Evolutionary conservation across 2,329 filamentous ascomycete species (phyloP).

Genomic region (Graphilbum fragrans): DNA sequence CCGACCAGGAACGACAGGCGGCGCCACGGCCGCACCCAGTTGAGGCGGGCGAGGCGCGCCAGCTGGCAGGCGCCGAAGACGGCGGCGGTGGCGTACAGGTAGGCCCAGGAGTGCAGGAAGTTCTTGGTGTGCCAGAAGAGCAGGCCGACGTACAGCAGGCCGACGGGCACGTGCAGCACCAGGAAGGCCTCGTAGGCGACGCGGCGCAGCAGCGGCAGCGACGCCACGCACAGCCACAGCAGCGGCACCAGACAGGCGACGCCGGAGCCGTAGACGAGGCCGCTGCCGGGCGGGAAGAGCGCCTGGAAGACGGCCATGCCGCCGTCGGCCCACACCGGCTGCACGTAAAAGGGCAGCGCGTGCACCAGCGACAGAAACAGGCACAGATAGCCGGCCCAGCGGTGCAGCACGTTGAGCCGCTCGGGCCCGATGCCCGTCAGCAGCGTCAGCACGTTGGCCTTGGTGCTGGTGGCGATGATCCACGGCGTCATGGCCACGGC

Average conservation of each 20-base stretch:
- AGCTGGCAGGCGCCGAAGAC: slow-evolving; percentile 70
- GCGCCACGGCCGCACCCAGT: slow-evolving; percentile 76
- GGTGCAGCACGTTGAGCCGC: slow-evolving; percentile 81
- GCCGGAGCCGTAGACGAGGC: slow-evolving; percentile 71
- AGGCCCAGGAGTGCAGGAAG: slow-evolving; percentile 80
- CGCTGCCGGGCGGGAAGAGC: slow-evolving; percentile 54
- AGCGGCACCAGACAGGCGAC: slow-evolving; percentile 72
- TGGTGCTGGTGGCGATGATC: slow-evolving; percentile 83
- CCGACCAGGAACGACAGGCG: slow-evolving; percentile 75
- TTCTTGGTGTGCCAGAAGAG: slow-evolving; percentile 97
- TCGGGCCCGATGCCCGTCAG: slow-evolving; percentile 88
- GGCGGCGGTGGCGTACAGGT: slow-evolving; percentile 67
- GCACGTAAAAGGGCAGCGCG: slow-evolving; percentile 79
- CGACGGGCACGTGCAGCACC: slow-evolving; percentile 68
- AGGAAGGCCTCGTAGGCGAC: slow-evolving; percentile 81
- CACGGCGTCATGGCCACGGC: slow-evolving; percentile 84
- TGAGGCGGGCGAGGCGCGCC: slow-evolving; percentile 69
- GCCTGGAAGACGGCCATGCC: slow-evolving; percentile 58
- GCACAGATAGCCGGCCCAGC: slow-evolving; percentile 82
- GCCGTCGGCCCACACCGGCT: slow-evolving; percentile 72
- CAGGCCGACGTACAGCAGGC: slow-evolving; percentile 67
- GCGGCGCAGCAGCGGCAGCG: slow-evolving; percentile 64
- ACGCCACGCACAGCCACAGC: slow-evolving; percentile 72
- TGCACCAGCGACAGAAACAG: slow-evolving; percentile 75
- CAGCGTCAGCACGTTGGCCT: slow-evolving; percentile 73